These are phyloP conservation scores for Juglanconis oblonga DNA, from an alignment of 2,329 filamentous ascomycete genomes.

Conservation along the genomic window DNA sequence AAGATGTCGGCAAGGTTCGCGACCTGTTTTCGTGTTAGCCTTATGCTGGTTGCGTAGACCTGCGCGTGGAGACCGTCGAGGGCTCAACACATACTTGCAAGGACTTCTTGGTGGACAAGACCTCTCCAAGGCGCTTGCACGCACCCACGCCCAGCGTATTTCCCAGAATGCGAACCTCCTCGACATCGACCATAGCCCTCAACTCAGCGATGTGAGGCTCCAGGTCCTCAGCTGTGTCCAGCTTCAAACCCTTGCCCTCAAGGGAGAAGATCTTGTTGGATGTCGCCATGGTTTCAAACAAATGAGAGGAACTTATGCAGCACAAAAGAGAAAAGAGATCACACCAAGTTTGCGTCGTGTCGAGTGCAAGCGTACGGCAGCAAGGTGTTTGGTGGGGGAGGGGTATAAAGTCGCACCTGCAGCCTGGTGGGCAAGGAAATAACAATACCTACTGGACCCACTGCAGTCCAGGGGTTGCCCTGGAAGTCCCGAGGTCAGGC, in stretches of 20 bases:
- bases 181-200: conserved; percentile 67
- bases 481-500: neutral
- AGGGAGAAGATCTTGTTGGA: conserved; percentile 76
- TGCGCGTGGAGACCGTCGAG: neutral
- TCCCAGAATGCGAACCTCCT: conserved; percentile 82
- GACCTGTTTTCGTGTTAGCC: conserved; percentile 40
- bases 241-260: conserved; percentile 87
- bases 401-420: conserved; percentile 8
- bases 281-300: conserved; percentile 45
- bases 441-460: neutral
- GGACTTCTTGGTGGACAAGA: conserved; percentile 79
- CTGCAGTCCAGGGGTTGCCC: conserved; percentile 13
- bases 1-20: conserved; percentile 98
- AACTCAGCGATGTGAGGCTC: conserved; percentile 79
- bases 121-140: conserved; percentile 78
- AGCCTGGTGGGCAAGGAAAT: neutral
- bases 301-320: neutral
- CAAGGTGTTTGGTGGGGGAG: conserved; percentile 15
- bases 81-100: conserved; percentile 56
- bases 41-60: too few species aligned
- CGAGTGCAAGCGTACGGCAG: neutral
- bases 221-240: conserved; percentile 83
- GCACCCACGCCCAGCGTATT: conserved; percentile 92
- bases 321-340: conserved; percentile 4
- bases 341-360: neutral